Conservation (phyloP, 345 rosid genomes). For the Syzygium aqueum region DNA sequence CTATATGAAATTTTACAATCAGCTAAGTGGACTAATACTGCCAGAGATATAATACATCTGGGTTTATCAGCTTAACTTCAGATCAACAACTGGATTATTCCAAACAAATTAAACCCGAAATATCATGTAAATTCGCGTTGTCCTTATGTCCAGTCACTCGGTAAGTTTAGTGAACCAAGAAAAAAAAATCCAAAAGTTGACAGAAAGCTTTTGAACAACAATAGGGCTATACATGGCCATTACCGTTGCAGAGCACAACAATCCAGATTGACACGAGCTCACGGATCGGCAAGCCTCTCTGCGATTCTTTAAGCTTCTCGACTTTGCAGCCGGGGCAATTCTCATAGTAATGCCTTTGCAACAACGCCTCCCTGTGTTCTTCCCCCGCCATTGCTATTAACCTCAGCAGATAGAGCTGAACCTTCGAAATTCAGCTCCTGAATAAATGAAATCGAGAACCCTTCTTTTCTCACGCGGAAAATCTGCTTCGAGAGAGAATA, state of each 20-base stretch:
- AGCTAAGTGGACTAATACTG: not conserved
- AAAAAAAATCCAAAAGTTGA: not conserved
- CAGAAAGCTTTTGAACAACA: not conserved
- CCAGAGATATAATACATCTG: not conserved
- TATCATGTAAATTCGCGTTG: not conserved
- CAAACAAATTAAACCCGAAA: not conserved
- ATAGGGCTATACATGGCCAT: not conserved
- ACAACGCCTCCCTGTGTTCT: slow-evolving; percentile 23
- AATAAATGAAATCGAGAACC: slow-evolving; percentile 71
- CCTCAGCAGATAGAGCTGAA: not conserved
- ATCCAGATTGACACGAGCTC: slow-evolving; percentile 60
- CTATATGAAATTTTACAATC: not conserved
- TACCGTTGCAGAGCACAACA: slow-evolving; percentile 64
- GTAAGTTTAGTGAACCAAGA: not conserved
- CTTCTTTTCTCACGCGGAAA: not conserved
- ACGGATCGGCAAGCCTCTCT: slow-evolving; percentile 47
- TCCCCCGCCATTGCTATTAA: slow-evolving; percentile 7
- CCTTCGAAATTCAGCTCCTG: slow-evolving; percentile 5
- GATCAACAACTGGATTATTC: not conserved
- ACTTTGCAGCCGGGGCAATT: slow-evolving; percentile 80
- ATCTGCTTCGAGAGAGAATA: not conserved
- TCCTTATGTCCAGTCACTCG: not conserved
- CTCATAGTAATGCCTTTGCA: slow-evolving; percentile 42
- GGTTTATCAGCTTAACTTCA: not conserved
- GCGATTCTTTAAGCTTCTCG: slow-evolving; percentile 44